Conservation (phyloP, 2,329 filamentous ascomycete genomes). For the Huntiella omanensis region DNA sequence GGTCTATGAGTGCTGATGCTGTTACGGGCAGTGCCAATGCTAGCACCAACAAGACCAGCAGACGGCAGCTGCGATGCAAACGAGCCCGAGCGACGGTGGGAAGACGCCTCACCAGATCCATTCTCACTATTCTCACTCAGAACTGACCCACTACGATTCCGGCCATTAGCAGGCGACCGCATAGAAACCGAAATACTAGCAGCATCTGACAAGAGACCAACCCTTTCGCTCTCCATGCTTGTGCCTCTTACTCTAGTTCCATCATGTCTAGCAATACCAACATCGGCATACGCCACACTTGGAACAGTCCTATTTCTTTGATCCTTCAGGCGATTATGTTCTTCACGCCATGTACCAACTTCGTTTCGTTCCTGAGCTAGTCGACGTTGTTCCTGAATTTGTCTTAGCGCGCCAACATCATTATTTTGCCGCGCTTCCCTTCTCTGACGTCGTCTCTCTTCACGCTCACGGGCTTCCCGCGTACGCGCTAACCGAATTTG, state of each 20-base stretch:
- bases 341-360: constrained; percentile 39
- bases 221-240: constrained; percentile 52
- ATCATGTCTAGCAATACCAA: constrained; percentile 60
- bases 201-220: constrained; percentile 52
- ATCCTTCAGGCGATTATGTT: constrained; percentile 36
- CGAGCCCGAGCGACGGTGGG: constrained; percentile 18
- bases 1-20: constrained; percentile 4
- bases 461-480: constrained; percentile 55
- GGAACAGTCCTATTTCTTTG: constrained; percentile 47
- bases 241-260: constrained; percentile 57
- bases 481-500: constrained; percentile 69
- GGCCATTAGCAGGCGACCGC: constrained; percentile 19
- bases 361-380: constrained; percentile 27
- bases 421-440: constrained; percentile 54
- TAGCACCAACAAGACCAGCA: neutral
- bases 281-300: constrained; percentile 56
- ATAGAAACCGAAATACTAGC: constrained; percentile 37
- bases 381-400: constrained; percentile 40
- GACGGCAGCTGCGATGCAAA: constrained; percentile 15
- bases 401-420: constrained; percentile 49
- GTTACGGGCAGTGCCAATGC: neutral
- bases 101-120: constrained; percentile 15
- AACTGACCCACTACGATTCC: constrained; percentile 34
- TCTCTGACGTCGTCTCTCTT: constrained; percentile 50
- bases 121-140: constrained; percentile 32